A percentile compares a stretch with the other conserved stretches of the same genome.
phyloP scores from a whole-genome alignment of 164 flowering plant genomes.

The Piper betle region DNA sequence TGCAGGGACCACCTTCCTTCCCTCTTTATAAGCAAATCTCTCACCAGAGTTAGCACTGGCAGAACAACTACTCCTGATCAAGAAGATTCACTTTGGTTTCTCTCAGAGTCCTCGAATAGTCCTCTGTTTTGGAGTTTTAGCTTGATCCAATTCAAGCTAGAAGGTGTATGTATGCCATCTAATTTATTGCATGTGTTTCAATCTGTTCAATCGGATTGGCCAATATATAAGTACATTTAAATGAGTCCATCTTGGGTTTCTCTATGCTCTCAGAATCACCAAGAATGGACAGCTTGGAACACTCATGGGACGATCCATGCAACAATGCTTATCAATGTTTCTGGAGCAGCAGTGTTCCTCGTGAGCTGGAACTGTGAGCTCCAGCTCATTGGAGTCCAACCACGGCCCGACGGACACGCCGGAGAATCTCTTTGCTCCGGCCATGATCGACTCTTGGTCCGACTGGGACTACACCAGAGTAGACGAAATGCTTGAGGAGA shows the following conservation, averaged over 20 bases:
- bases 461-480: conserved; percentile 4
- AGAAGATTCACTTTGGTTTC: no score
- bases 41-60: neutral
- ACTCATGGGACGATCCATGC: neutral
- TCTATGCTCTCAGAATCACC: neutral
- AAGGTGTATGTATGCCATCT: no score
- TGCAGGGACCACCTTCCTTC: conserved; percentile 6
- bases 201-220: no score
- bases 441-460: neutral
- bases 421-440: conserved; percentile 7
- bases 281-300: conserved; percentile 34
- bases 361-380: conserved; percentile 12
- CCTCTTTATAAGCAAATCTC: conserved; percentile 16
- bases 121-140: no score
- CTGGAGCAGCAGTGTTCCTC: conserved; percentile 17
- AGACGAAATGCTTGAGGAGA: conserved; percentile 7
- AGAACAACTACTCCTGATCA: neutral
- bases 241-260: no score
- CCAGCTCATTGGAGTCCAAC: conserved; percentile 14
- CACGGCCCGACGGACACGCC: conserved; percentile 2
- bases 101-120: no score
- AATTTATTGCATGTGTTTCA: no score
- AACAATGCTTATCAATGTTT: conserved; percentile 3
- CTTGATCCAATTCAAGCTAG: no score
- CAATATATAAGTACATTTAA: no score